Conservation (phyloP, 1,284 basidiomycete species). For the Cutaneotrichosporon cavernicola region DNA sequence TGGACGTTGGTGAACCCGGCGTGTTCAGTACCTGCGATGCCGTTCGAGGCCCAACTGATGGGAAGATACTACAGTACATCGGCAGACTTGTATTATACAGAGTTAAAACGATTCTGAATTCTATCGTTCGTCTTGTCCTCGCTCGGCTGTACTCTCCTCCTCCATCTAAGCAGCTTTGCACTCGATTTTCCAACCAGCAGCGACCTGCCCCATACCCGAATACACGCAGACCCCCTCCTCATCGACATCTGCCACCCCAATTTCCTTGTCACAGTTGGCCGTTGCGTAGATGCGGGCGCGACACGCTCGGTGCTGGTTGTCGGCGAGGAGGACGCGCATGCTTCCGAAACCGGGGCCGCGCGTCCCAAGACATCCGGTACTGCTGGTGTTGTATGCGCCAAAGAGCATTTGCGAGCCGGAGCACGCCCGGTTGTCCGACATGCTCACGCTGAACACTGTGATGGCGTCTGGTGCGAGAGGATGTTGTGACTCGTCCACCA, state of each 20-base stretch:
- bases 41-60: too few species aligned
- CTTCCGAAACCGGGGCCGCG: not conserved
- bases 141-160: too few species aligned
- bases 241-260: not conserved
- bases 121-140: too few species aligned
- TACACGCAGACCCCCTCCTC: not conserved
- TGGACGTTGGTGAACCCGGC: too few species aligned
- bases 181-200: not conserved
- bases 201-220: not conserved
- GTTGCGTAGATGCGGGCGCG: not conserved
- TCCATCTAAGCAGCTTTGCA: not conserved
- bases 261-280: not conserved
- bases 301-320: not conserved
- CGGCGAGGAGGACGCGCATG: not conserved
- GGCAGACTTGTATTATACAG: too few species aligned
- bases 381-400: not conserved
- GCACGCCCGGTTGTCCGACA: not conserved
- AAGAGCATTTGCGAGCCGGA: not conserved
- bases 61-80: too few species aligned
- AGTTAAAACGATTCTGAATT: too few species aligned
- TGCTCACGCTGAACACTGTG: not conserved
- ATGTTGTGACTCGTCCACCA: not conserved
- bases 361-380: not conserved
- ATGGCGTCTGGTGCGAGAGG: not conserved
- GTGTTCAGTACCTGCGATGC: too few species aligned